Percentiles rank a stretch among this genome's conserved stretches.
phyloP scores from a whole-genome alignment of 305 asterid genomes.

The Caryopteris hybrid region DNA sequence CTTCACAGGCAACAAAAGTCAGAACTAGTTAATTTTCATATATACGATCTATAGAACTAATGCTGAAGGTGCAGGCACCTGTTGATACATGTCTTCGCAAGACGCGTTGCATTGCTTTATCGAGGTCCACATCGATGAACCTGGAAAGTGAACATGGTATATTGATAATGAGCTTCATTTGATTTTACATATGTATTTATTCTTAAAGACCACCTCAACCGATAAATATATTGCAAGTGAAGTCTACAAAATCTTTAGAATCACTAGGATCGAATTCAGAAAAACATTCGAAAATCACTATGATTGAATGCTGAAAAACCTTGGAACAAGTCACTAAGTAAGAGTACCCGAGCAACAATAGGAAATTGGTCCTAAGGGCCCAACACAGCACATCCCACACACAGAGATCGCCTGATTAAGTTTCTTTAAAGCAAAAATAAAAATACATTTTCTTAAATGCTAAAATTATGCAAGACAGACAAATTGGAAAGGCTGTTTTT shows the following conservation, averaged over 20 bases:
- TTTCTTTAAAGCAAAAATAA: background rate
- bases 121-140: conserved; percentile 82
- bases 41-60: conserved; percentile 5
- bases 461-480: background rate
- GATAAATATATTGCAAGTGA: background rate
- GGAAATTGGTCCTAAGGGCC: background rate
- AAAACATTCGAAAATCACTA: background rate
- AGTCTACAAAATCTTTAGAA: background rate
- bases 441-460: background rate
- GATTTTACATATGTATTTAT: background rate
- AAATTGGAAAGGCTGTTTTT: background rate
- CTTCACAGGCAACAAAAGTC: conserved; percentile 33
- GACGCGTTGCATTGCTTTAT: conserved; percentile 87
- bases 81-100: conserved; percentile 78
- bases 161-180: background rate
- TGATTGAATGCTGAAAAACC: background rate
- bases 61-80: conserved; percentile 36
- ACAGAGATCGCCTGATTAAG: background rate
- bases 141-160: conserved; percentile 29
- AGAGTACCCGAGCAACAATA: too few relatives aligned
- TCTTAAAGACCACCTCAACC: background rate
- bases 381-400: conserved; percentile 1
- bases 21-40: conserved; percentile 7
- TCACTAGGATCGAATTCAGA: background rate
- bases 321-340: background rate